Evolutionary conservation across 208 protist genomes (phyloP).

Genomic region (Leishmania lainsoni): DNA sequence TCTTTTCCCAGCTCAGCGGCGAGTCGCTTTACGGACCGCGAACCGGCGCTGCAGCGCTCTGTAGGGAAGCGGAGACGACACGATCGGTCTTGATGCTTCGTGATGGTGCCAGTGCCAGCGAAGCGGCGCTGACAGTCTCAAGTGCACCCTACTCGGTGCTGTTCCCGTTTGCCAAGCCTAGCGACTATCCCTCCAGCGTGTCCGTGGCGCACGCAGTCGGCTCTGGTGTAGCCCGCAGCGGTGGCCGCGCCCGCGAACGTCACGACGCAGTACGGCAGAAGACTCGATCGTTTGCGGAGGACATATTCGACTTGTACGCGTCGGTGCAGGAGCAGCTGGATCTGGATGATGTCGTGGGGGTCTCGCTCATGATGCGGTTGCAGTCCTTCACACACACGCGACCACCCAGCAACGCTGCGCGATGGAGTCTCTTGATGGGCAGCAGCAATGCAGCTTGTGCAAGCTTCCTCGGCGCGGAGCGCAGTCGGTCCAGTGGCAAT

Average conservation of each 20-base stretch:
- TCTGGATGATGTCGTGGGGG: conserved; percentile 27
- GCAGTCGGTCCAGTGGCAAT: not conserved
- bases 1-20: conserved; percentile 62
- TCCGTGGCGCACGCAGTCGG: not conserved
- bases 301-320: conserved; percentile 23
- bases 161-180: conserved; percentile 41
- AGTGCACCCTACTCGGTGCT: conserved; percentile 46
- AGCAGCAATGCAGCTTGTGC: not conserved
- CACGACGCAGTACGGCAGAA: conserved; percentile 22
- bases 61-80: conserved; percentile 15
- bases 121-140: not conserved
- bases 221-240: not conserved
- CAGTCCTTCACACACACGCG: not conserved
- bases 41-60: conserved; percentile 37
- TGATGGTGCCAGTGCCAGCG: not conserved
- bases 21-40: conserved; percentile 59
- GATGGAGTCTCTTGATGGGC: too few species aligned
- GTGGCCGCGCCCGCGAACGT: conserved; percentile 25
- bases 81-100: conserved; percentile 18
- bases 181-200: conserved; percentile 5
- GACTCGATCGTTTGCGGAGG: conserved; percentile 10
- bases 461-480: not conserved
- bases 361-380: conserved; percentile 19
- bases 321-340: conserved; percentile 24
- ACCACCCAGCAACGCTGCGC: not conserved